Base-by-base conservation (phyloP, 139 green algal genomes). In the Astrephomene gubernaculifera region DNA sequence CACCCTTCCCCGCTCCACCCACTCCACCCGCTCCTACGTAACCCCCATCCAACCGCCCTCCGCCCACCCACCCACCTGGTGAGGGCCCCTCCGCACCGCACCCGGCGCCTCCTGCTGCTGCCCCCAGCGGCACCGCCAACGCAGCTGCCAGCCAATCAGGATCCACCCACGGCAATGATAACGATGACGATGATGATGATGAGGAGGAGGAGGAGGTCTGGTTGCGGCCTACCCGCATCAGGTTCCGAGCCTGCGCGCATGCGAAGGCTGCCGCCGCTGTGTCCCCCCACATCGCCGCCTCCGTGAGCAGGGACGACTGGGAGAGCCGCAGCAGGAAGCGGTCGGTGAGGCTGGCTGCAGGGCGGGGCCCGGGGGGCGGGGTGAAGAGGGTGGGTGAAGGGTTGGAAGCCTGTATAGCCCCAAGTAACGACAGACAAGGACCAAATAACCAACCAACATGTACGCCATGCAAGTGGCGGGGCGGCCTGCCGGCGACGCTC, bases 201-300 rank as follows among this genome's bases (percentile, higher is more conserved):
- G n/a, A n/a, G n/a, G n/a, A n/a, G n/a, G n/a, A n/a, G n/a, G n/a
- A n/a, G n/a, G n/a, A n/a, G n/a, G n/a, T n/a, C n/a, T n/a, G n/a
- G n/a, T n/a, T n/a, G n/a, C n/a, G n/a, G n/a, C n/a, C n/a, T n/a
- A n/a, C n/a, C n/a, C n/a, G n/a, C n/a, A 38, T 41, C 10, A 38
- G 21, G 38, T 33, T 49, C 17, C 38, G 29, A 12, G 60, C 60
- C 76, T 49, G 76, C 2, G 7, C 2, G 76, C 76, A 83, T 12
- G n/a, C 38, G 60, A 83, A 73, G 57, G 38, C 43, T 29, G 29
- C 21, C 14, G 76, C 60, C 21, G 33, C 60, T 1, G 76, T 1
- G 27, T 83, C 76, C n/a, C 76, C 76, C 76, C 57, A 83, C 60
- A 83, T 39, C 29, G 76, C 76, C 29, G 76, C 76, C 76, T 83